Percentiles rank a stretch among this genome's conserved stretches.
These are phyloP conservation scores for Theileria parva DNA, from an alignment of 169 alveolate genomes.

Conservation along the genomic window DNA sequence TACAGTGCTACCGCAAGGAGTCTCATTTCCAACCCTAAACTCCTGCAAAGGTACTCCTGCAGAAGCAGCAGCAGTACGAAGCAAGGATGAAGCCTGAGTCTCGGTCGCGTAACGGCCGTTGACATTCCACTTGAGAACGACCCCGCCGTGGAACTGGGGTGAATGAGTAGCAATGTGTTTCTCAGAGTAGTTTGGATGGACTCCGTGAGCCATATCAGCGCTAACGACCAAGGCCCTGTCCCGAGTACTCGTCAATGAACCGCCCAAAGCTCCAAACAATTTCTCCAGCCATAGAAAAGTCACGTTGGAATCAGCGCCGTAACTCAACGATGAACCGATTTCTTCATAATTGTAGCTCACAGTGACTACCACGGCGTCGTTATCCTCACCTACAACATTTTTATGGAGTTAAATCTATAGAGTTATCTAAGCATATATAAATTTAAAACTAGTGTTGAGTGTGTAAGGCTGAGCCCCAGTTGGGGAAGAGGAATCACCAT, in stretches of 20 bases:
- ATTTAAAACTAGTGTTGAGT: background rate
- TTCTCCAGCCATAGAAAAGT: constrained; percentile 66
- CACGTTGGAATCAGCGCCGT: constrained; percentile 69
- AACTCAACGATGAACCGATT: constrained; percentile 71
- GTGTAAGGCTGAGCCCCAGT: background rate
- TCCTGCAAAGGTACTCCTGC: constrained; percentile 87
- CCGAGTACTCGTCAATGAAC: constrained; percentile 27
- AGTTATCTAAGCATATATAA: background rate
- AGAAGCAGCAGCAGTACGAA: constrained; percentile 79
- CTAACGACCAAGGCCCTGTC: constrained; percentile 42
- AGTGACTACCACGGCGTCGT: constrained; percentile 29
- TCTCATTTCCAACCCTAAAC: constrained; percentile 88
- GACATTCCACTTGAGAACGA: constrained; percentile 88
- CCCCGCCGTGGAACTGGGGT: constrained; percentile 87
- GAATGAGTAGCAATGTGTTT: constrained; percentile 87
- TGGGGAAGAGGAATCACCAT: too few species aligned
- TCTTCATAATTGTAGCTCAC: constrained; percentile 66
- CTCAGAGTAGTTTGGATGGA: constrained; percentile 95
- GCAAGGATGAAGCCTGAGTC: constrained; percentile 80
- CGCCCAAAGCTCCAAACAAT: constrained; percentile 34
- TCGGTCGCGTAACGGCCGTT: constrained; percentile 92
- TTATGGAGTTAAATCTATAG: background rate
- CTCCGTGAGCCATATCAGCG: constrained; percentile 93
- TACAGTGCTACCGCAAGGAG: constrained; percentile 96
- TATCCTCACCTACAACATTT: constrained; percentile 1